phyloP scores from a whole-genome alignment of 2,329 filamentous ascomycete species.

The Epichloe baconii region DNA sequence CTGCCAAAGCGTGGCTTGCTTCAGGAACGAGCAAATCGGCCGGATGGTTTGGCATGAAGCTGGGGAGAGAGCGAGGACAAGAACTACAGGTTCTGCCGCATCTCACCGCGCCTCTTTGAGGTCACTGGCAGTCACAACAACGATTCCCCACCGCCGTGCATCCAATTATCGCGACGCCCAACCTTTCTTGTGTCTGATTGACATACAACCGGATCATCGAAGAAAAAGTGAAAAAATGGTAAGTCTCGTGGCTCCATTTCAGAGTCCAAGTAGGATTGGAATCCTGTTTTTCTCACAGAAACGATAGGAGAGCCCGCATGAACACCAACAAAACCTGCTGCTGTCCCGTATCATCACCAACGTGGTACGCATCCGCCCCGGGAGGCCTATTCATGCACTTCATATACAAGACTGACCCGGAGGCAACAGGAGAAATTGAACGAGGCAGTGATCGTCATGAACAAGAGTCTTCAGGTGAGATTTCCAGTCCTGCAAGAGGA shows the following conservation, averaged over 20 bases:
- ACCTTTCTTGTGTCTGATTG: background rate
- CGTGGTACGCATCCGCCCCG: constrained; percentile 52
- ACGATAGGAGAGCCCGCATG: constrained; percentile 77
- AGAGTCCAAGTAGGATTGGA: too few relatives aligned
- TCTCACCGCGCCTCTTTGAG: constrained; percentile 17
- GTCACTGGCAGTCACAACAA: background rate
- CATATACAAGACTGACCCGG: background rate
- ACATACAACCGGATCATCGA: background rate
- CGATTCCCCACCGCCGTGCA: background rate
- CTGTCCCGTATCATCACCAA: constrained; percentile 95
- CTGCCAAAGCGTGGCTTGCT: too few relatives aligned
- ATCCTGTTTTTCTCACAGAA: background rate
- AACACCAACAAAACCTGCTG: constrained; percentile 90
- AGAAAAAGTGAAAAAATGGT: background rate
- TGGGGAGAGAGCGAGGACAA: background rate
- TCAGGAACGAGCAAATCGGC: too few relatives aligned
- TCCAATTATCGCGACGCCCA: background rate
- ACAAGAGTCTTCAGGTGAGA: constrained; percentile 71
- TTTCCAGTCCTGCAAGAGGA: background rate
- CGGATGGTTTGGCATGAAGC: background rate
- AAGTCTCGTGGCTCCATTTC: background rate
- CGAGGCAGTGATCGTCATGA: constrained; percentile 83
- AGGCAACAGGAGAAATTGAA: constrained; percentile 79
- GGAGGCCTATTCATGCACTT: background rate
- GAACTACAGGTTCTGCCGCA: constrained; percentile 19